phyloP scores from a whole-genome alignment of 176 grass and related monocot species.

The Oryza officinalis region DNA sequence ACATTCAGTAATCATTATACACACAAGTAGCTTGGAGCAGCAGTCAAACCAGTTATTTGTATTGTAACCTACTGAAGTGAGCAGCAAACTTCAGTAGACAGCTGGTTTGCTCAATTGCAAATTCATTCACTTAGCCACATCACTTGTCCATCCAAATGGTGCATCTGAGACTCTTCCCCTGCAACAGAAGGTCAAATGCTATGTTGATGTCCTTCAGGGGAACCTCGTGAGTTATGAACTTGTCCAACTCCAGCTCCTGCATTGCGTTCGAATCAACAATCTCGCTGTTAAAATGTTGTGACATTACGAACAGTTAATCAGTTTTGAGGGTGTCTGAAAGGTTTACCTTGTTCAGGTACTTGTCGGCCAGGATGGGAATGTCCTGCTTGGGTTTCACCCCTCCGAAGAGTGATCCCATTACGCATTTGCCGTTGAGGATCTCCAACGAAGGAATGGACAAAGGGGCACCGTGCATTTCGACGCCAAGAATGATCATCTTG shows the following conservation, averaged over 20 bases:
- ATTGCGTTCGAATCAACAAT: not conserved
- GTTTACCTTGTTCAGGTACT: slow-evolving; percentile 78
- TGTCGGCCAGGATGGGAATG: slow-evolving; percentile 64
- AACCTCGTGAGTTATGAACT: slow-evolving; percentile 87
- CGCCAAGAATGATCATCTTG: slow-evolving; percentile 84
- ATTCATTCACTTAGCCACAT: not conserved
- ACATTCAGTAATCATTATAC: not conserved
- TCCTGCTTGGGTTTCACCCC: slow-evolving; percentile 86
- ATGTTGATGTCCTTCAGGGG: slow-evolving; percentile 70
- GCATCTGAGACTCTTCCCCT: slow-evolving; percentile 85
- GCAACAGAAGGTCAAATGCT: slow-evolving; percentile 77
- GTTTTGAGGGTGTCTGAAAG: not conserved
- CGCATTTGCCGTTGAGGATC: slow-evolving; percentile 60
- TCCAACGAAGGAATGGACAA: slow-evolving; percentile 41
- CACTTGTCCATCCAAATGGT: slow-evolving; percentile 90
- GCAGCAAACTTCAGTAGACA: slow-evolving; percentile 15
- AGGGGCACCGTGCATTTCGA: slow-evolving; percentile 66
- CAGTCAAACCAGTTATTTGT: slow-evolving; percentile 18
- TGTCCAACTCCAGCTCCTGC: slow-evolving; percentile 79
- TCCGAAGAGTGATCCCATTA: slow-evolving; percentile 61
- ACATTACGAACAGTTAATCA: too few species aligned
- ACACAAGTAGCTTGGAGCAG: not conserved
- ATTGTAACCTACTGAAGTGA: not conserved
- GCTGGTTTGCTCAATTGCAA: not conserved
- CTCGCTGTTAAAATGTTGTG: too few species aligned